These are phyloP conservation scores for Digitaria exilis DNA, from an alignment of 202 grass and related monocot species.

Conservation along the genomic window DNA sequence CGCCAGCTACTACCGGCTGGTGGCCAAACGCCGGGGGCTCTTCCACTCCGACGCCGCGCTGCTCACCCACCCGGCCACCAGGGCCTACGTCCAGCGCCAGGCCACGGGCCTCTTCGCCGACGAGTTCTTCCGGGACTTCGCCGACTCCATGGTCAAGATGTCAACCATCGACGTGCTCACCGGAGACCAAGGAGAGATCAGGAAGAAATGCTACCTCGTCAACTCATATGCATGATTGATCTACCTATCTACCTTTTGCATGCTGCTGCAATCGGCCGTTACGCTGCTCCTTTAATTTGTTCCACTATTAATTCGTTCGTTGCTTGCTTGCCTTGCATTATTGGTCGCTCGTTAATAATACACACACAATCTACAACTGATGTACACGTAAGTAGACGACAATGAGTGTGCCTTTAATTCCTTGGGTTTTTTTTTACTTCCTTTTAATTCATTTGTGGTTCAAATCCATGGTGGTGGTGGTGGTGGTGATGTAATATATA, in stretches of 20 bases:
- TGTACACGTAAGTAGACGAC: neutral
- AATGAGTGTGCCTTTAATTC: neutral
- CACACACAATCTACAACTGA: constrained; percentile 14
- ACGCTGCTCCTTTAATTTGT: too few species aligned
- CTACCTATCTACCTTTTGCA: neutral
- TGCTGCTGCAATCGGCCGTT: too few species aligned
- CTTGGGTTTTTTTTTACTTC: neutral
- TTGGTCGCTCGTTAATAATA: too few species aligned
- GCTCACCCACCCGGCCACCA: constrained; percentile 49
- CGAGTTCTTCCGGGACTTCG: constrained; percentile 83
- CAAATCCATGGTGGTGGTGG: neutral
- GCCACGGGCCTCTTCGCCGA: constrained; percentile 41
- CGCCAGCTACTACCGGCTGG: constrained; percentile 58
- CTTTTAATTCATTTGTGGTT: neutral
- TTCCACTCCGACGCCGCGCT: constrained; percentile 74
- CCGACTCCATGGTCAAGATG: constrained; percentile 80
- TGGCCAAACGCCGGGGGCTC: constrained; percentile 43
- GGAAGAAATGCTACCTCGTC: constrained; percentile 58
- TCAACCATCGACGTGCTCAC: constrained; percentile 63
- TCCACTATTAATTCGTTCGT: neutral
- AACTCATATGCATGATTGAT: too few species aligned
- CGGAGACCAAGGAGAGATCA: constrained; percentile 65
- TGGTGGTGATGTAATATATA: constrained; percentile 17
- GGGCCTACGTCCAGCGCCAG: constrained; percentile 57
- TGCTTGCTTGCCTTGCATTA: neutral